Percentiles rank a stretch among this genome's conserved stretches.
Evolutionary conservation across 106 monocot genomes (phyloP).

Genomic region (Dendrobium huoshanense): DNA sequence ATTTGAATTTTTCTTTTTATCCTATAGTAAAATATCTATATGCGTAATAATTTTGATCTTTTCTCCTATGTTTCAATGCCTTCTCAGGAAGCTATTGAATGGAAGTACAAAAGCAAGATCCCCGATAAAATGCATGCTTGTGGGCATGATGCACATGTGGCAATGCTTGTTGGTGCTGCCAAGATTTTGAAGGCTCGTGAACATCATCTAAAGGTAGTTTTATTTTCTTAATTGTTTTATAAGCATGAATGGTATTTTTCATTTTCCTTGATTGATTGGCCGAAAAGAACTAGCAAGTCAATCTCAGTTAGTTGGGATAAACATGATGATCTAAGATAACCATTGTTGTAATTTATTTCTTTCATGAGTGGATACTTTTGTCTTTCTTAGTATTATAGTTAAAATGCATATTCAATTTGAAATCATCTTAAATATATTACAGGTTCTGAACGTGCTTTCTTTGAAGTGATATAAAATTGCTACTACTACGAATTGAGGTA

Average conservation of each 20-base stretch:
- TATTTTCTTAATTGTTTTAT: slow-evolving; percentile 6
- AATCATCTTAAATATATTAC: too few species aligned
- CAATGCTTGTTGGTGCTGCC: slow-evolving; percentile 70
- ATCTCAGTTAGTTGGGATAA: neutral
- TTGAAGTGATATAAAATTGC: too few species aligned
- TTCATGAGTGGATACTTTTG: too few species aligned
- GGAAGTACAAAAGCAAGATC: slow-evolving; percentile 57
- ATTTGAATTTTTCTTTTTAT: neutral
- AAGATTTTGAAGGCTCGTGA: slow-evolving; percentile 47
- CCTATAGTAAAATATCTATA: neutral
- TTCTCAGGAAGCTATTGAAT: slow-evolving; percentile 47
- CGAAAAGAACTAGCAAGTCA: neutral
- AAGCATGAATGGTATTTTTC: neutral
- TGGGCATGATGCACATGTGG: slow-evolving; percentile 66
- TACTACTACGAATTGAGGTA: too few species aligned
- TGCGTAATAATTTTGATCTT: neutral
- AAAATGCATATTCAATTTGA: too few species aligned
- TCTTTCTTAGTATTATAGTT: too few species aligned
- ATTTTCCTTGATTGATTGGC: neutral
- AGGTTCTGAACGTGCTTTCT: too few species aligned
- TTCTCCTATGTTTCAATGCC: neutral
- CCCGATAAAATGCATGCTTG: slow-evolving; percentile 75
- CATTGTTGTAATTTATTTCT: too few species aligned
- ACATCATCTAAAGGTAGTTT: slow-evolving; percentile 41
- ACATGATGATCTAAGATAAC: neutral